A percentile compares a stretch with the other conserved stretches of the same genome.
Conservation (phyloP, 106 monocot genomes). For the Hemerocallis citrina region DNA sequence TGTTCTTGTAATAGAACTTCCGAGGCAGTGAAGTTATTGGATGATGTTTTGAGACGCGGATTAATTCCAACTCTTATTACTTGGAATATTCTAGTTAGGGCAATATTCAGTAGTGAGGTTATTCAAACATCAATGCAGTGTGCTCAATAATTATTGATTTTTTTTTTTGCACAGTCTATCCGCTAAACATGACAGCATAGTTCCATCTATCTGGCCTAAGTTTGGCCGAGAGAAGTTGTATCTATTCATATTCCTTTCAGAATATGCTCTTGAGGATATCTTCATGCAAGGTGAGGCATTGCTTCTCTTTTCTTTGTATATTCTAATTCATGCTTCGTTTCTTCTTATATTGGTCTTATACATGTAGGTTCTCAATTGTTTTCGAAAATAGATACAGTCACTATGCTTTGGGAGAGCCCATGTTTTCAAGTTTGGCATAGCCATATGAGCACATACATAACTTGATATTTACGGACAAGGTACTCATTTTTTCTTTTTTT, state of each 20-base stretch:
- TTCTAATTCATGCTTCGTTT: not conserved
- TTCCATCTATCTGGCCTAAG: not conserved
- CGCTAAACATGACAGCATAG: not conserved
- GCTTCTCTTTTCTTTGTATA: not conserved
- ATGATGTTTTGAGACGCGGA: slow-evolving; percentile 35
- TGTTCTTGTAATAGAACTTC: slow-evolving; percentile 46
- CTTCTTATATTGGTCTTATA: not conserved
- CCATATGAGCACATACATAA: not conserved
- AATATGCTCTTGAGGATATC: not conserved
- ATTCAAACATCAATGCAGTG: slow-evolving; percentile 6
- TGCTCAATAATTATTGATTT: not conserved
- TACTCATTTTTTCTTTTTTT: too few species aligned
- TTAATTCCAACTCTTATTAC: slow-evolving; percentile 59
- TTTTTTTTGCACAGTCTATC: not conserved
- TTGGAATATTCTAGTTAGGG: slow-evolving; percentile 76
- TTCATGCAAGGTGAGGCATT: slow-evolving; percentile 4
- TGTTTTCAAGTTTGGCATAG: not conserved
- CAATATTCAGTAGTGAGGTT: slow-evolving; percentile 31
- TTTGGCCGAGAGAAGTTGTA: not conserved
- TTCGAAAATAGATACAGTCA: not conserved
- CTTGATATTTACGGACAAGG: too few species aligned
- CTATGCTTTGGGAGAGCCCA: not conserved
- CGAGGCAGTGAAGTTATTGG: slow-evolving; percentile 51
- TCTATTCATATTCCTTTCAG: too few species aligned
- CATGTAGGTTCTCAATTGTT: slow-evolving; percentile 1